Evolutionary conservation across 441 rosid genomes (phyloP).

Genomic region (Mallotus repandus): DNA sequence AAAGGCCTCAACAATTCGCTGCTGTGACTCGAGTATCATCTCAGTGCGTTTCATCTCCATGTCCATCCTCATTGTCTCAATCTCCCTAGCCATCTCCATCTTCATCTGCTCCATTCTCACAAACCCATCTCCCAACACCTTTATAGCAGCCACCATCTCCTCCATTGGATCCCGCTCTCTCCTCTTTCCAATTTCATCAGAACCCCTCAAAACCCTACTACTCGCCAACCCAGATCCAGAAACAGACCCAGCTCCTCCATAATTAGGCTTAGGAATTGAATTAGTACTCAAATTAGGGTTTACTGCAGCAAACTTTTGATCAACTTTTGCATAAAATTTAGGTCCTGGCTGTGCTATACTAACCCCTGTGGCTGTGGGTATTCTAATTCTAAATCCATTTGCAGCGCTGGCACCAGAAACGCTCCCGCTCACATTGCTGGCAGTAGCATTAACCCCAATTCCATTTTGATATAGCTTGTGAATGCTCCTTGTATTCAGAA

Average conservation of each 20-base stretch:
- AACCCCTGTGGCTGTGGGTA: conserved; percentile 60
- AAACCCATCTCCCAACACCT: conserved; percentile 73
- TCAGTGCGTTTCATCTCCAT: conserved; percentile 87
- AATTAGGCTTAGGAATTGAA: conserved; percentile 9
- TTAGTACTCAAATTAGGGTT: conserved; percentile 24
- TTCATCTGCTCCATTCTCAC: conserved; percentile 86
- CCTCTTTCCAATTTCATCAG: conserved; percentile 42
- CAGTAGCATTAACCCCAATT: conserved; percentile 25
- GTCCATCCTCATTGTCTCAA: conserved; percentile 84
- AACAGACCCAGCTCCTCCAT: conserved; percentile 13
- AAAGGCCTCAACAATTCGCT: conserved; percentile 70
- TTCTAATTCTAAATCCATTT: conserved; percentile 64
- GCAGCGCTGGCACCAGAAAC: conserved; percentile 23
- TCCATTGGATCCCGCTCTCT: conserved; percentile 59
- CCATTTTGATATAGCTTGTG: conserved; percentile 63
- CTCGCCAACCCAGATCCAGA: conserved; percentile 36
- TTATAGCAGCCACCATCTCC: conserved; percentile 79
- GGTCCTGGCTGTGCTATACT: conserved; percentile 74
- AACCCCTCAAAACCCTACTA: conserved; percentile 37
- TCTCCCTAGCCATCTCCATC: conserved; percentile 86
- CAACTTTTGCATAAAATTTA: conserved; percentile 32
- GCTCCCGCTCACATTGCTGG: no score
- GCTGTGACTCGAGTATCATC: conserved; percentile 87
- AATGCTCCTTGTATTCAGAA: conserved; percentile 43
- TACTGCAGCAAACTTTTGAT: conserved; percentile 37